Conservation (phyloP, 106 monocot genomes). For the Dendrobium chrysotoxum region DNA sequence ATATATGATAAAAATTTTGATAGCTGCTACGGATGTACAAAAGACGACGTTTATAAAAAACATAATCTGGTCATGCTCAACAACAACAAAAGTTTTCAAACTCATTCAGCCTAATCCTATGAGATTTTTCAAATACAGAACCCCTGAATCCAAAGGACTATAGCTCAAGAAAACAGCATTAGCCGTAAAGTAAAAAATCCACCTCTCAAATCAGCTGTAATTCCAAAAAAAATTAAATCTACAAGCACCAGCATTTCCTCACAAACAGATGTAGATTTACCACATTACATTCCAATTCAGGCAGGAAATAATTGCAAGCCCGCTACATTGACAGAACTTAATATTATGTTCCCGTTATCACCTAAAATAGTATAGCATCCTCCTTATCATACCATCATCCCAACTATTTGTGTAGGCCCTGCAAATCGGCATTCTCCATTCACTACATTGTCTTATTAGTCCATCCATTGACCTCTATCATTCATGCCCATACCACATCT, state of each 20-base stretch:
- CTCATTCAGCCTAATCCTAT: not conserved
- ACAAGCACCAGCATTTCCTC: not conserved
- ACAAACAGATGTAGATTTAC: not conserved
- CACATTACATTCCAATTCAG: not conserved
- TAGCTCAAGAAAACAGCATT: not conserved
- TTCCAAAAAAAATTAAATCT: not conserved
- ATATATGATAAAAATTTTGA: no score
- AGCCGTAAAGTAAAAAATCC: not conserved
- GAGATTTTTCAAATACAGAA: not conserved
- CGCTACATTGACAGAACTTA: not conserved
- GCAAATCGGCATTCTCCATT: not conserved
- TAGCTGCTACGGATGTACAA: not conserved
- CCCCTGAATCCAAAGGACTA: not conserved
- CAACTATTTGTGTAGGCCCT: not conserved
- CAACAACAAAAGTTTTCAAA: not conserved
- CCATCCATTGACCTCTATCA: no score
- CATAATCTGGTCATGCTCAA: not conserved
- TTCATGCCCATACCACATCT: no score
- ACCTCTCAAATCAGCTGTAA: not conserved
- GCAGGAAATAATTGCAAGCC: not conserved
- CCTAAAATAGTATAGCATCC: not conserved
- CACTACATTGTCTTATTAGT: no score
- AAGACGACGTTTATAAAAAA: not conserved
- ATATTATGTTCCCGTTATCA: not conserved
- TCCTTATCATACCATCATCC: not conserved